phyloP scores from a whole-genome alignment of 352 stramenopile species.

The Ochromonadaceae sp. region DNA sequence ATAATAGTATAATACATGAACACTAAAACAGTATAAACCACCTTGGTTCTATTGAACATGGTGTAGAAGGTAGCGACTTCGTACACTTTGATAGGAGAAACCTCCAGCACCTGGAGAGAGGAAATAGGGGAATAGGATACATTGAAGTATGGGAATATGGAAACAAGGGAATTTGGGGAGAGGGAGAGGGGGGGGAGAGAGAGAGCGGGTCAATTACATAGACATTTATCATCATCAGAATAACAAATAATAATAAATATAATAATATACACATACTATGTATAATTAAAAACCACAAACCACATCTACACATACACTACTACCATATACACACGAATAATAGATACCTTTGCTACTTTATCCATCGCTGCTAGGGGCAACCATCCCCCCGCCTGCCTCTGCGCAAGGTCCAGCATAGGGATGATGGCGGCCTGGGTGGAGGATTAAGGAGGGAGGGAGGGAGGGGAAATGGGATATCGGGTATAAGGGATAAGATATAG shows the following conservation, averaged over 20 bases:
- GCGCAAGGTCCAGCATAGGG: conserved; percentile 87
- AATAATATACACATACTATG: not conserved
- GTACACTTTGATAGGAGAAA: conserved; percentile 89
- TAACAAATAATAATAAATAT: too few species aligned
- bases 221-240: too few species aligned
- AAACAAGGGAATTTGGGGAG: too few species aligned
- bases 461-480: not conserved
- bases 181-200: too few species aligned
- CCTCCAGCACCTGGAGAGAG: conserved; percentile 46
- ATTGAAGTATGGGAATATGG: too few species aligned
- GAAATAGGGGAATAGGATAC: too few species aligned
- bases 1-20: too few species aligned
- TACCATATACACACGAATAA: not conserved
- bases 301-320: not conserved
- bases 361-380: conserved; percentile 96
- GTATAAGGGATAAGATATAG: too few species aligned
- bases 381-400: conserved; percentile 78
- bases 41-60: conserved; percentile 85
- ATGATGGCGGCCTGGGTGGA: conserved; percentile 89
- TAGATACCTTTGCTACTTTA: conserved; percentile 58
- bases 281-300: conserved; percentile 1
- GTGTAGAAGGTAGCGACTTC: conserved; percentile 99
- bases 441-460: conserved; percentile 3
- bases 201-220: too few species aligned
- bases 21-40: too few species aligned